These are phyloP conservation scores for Ustilago shanxiensis DNA, from an alignment of 1,284 basidiomycete species.

Conservation along the genomic window DNA sequence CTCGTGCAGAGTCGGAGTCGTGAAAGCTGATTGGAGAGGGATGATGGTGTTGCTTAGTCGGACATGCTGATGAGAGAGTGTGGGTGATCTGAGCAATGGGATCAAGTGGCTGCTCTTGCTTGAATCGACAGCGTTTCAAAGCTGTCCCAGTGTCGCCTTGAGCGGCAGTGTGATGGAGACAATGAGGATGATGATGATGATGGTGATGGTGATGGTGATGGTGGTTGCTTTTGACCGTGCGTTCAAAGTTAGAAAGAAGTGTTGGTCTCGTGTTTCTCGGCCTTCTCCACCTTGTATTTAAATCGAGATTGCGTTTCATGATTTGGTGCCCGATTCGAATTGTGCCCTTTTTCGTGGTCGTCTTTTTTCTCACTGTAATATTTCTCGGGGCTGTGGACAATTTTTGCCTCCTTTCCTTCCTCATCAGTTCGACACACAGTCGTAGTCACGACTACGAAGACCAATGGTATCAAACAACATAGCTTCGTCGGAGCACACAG, in stretches of 20 bases:
- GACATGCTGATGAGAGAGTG: neutral
- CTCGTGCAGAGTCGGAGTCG: too few species aligned
- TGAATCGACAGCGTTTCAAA: too few species aligned
- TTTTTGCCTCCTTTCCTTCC: too few species aligned
- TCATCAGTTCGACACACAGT: neutral
- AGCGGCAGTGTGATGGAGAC: too few species aligned
- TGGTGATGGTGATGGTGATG: neutral
- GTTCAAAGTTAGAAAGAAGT: constrained; percentile 4
- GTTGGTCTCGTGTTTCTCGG: constrained; percentile 20
- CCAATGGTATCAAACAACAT: neutral
- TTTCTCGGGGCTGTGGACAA: neutral
- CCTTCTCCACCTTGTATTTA: constrained; percentile 23
- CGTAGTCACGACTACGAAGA: neutral
- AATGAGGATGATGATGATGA: too few species aligned
- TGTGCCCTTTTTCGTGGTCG: neutral
- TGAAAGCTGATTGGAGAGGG: neutral
- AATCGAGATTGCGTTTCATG: constrained; percentile 16
- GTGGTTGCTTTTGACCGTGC: neutral
- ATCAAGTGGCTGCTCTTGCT: neutral
- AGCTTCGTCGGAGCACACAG: neutral
- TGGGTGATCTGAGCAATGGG: too few species aligned
- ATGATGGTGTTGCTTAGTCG: neutral
- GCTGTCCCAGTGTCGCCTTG: too few species aligned
- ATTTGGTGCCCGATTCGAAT: neutral
- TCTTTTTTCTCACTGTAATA: neutral